Conservation (phyloP, 352 stramenopile genomes). For the Pythium biforme region DNA sequence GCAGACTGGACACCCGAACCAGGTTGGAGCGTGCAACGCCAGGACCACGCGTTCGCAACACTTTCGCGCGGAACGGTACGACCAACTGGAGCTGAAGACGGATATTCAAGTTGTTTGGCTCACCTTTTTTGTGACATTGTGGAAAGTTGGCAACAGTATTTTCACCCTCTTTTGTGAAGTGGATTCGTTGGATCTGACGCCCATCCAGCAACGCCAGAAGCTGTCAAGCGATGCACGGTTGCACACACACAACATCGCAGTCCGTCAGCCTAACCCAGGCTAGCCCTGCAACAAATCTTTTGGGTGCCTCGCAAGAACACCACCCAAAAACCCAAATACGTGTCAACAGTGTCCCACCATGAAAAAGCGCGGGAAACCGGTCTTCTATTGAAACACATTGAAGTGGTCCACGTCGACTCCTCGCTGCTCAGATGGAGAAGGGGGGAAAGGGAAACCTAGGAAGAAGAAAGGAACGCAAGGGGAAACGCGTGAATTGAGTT, state of each 20-base stretch:
- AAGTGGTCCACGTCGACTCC: slow-evolving; percentile 14
- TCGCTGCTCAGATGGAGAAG: neutral
- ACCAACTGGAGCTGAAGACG: too few species aligned
- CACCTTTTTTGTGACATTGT: neutral
- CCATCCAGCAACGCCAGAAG: slow-evolving; percentile 2
- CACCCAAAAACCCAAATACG: slow-evolving; percentile 17
- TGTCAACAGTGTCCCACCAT: neutral
- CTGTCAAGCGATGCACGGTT: slow-evolving; percentile 13
- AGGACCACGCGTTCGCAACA: neutral
- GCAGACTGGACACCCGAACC: slow-evolving; percentile 2
- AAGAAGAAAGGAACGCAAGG: neutral
- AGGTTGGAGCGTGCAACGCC: neutral
- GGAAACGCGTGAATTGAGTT: neutral
- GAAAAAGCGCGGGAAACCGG: slow-evolving; percentile 17
- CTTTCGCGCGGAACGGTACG: neutral
- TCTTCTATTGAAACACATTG: slow-evolving; percentile 12
- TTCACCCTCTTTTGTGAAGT: slow-evolving; percentile 6
- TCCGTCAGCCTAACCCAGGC: neutral
- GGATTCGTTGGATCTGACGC: slow-evolving; percentile 1
- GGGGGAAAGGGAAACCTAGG: neutral
- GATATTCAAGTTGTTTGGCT: too few species aligned
- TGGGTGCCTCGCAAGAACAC: too few species aligned
- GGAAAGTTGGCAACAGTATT: neutral
- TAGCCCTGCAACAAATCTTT: too few species aligned
- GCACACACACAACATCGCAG: neutral